A percentile compares a stretch with the other conserved stretches of the same genome.
Conservation (phyloP, 2,329 filamentous ascomycete genomes). For the Ciborinia camelliae region DNA sequence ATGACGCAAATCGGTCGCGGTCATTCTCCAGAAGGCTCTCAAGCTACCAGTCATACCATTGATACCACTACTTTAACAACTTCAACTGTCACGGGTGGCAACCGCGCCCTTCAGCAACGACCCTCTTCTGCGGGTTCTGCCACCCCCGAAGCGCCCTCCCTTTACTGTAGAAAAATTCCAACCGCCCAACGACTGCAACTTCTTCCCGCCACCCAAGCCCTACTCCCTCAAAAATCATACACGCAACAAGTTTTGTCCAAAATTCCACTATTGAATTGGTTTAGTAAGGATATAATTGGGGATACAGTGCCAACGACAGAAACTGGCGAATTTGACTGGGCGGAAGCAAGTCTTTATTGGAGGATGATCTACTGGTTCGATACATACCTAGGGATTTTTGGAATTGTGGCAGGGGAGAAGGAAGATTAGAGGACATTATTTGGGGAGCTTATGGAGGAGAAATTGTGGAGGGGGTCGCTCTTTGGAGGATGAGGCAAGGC, state of each 20-base stretch:
- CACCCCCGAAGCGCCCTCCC: slow-evolving; percentile 31
- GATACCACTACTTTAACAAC: slow-evolving; percentile 52
- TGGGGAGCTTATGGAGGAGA: neutral
- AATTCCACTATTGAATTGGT: slow-evolving; percentile 69
- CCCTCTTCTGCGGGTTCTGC: slow-evolving; percentile 35
- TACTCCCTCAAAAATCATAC: slow-evolving; percentile 65
- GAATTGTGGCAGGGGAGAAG: slow-evolving; percentile 46
- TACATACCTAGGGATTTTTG: slow-evolving; percentile 55
- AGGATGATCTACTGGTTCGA: slow-evolving; percentile 63
- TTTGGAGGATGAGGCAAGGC: neutral
- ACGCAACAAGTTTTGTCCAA: slow-evolving; percentile 60
- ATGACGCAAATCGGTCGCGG: slow-evolving; percentile 31
- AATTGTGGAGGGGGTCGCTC: neutral
- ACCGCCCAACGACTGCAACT: slow-evolving; percentile 63
- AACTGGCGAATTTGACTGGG: slow-evolving; percentile 74
- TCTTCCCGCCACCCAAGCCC: slow-evolving; percentile 65
- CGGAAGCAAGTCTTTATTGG: slow-evolving; percentile 64
- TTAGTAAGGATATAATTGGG: slow-evolving; percentile 69
- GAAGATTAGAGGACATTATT: slow-evolving; percentile 25
- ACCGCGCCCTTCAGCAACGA: slow-evolving; percentile 36
- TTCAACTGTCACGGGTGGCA: slow-evolving; percentile 30
- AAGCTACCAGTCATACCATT: slow-evolving; percentile 51
- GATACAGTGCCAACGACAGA: slow-evolving; percentile 71
- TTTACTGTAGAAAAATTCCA: slow-evolving; percentile 61
- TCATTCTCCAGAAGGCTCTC: slow-evolving; percentile 33